Base-by-base conservation (phyloP, 345 rosid species). In the Adansonia digitata region DNA sequence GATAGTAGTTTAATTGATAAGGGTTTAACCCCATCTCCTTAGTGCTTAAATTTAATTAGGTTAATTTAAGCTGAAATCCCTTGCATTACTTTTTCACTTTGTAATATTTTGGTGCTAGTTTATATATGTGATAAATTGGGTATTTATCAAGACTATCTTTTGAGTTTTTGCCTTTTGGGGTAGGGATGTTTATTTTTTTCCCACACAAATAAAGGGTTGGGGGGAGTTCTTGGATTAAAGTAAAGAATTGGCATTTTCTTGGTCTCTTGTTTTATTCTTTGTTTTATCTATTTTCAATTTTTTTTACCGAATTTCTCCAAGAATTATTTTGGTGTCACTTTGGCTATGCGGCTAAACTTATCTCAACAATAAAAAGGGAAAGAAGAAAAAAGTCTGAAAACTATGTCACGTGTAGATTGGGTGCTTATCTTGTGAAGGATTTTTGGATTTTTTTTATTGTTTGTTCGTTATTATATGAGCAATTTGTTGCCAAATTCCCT, bases 191-290 rank as follows among this genome's bases (percentile, higher is more conserved):
- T 45, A 34, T 34, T 43, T 55, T 34, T 51, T 49, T 24, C 14
- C 46, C 15, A 40, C 46, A 39, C 12, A 15, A 26, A n/a, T 4
- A n/a, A 11, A 4, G 57, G 66, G 55, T 31, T 52, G 22, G 27
- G 72, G 49, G 73, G 71, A 76, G 31, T 59, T 76, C 76, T 71
- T 45, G 71, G 80, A 77, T 82, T 76, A 73, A 75, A 79, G 76
- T 53, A 60, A 73, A 26, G 65, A 45, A 45, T 75, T 84, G 89
- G 75, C 82, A 57, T 73, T 82, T 78, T 74, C 75, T 69, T 72
- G 40, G 40, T 59, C 20, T 49, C 14, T 3, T 61, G 76, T 72
- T 61, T 78, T 67, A 14, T 56, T 71, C 74, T 45, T 1, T 74
- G 81, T 74, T 64, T 67, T 52, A 66, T 81, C 65, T 63, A 60